These are phyloP conservation scores for Geotrichum bryndzae DNA, from an alignment of 1,139 yeast species.

Conservation along the genomic window DNA sequence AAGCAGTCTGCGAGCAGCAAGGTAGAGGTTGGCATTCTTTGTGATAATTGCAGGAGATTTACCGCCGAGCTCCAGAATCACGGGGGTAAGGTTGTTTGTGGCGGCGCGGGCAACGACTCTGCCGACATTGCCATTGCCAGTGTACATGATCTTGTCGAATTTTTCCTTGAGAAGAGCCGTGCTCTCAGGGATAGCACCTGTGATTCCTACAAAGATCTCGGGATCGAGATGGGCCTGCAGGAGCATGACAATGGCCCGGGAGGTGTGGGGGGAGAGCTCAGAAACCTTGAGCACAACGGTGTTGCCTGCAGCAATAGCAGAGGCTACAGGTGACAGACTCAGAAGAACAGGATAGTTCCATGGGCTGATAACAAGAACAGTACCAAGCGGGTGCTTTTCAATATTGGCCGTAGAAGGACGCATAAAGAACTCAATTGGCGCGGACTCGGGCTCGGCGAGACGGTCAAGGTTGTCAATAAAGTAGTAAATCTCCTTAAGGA, in stretches of 20 bases:
- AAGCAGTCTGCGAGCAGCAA: slow-evolving; percentile 59
- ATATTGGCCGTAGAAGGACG: slow-evolving; percentile 46
- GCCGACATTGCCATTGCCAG: slow-evolving; percentile 78
- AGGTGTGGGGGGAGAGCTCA: slow-evolving; percentile 63
- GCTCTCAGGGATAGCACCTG: slow-evolving; percentile 71
- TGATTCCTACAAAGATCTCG: slow-evolving; percentile 54
- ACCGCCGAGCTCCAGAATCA: slow-evolving; percentile 84
- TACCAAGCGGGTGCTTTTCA: slow-evolving; percentile 69
- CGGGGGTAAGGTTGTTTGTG: slow-evolving; percentile 77
- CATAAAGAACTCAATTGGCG: slow-evolving; percentile 45
- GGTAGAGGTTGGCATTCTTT: slow-evolving; percentile 41
- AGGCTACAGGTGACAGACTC: slow-evolving; percentile 60
- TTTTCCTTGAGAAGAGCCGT: slow-evolving; percentile 57
- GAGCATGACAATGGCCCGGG: slow-evolving; percentile 51
- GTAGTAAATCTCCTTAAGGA: slow-evolving; percentile 52
- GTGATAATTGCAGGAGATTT: slow-evolving; percentile 78
- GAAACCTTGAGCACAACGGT: slow-evolving; percentile 74
- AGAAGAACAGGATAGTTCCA: slow-evolving; percentile 80
- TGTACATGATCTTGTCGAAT: slow-evolving; percentile 79
- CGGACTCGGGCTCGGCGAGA: slow-evolving; percentile 55
- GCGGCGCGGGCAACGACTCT: slow-evolving; percentile 73
- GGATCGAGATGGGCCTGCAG: slow-evolving; percentile 50
- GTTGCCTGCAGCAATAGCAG: slow-evolving; percentile 87
- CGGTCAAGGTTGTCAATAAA: slow-evolving; percentile 54
- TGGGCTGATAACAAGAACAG: slow-evolving; percentile 70